Percentiles rank a stretch among this genome's conserved stretches.
phyloP scores from a whole-genome alignment of 306 rosid species.

The Styphnolobium japonicum region DNA sequence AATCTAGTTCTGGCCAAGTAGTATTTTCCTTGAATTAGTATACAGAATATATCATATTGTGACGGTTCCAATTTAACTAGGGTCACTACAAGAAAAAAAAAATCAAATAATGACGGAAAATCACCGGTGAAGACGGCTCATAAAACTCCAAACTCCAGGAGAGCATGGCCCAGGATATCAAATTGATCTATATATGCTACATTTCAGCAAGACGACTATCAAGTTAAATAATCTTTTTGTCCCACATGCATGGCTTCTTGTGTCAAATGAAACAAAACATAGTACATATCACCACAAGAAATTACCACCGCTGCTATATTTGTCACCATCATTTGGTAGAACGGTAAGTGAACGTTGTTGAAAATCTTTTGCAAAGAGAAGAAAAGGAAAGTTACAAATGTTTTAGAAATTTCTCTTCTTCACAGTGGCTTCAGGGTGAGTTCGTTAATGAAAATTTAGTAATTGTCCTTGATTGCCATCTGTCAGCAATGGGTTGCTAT shows the following conservation, averaged over 20 bases:
- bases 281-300: neutral
- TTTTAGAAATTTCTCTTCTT: neutral
- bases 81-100: too few relatives aligned
- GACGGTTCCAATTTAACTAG: too few relatives aligned
- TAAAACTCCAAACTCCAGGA: too few relatives aligned
- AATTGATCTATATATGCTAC: too few relatives aligned
- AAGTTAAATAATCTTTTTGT: neutral
- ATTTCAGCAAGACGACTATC: neutral
- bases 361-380: too few relatives aligned
- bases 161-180: too few relatives aligned
- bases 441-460: neutral
- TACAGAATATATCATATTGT: too few relatives aligned
- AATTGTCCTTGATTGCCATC: neutral
- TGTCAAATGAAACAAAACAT: neutral
- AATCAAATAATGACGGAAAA: too few relatives aligned
- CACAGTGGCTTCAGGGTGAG: neutral
- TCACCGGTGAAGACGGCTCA: too few relatives aligned
- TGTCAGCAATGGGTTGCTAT: neutral
- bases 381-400: neutral
- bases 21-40: too few relatives aligned
- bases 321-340: neutral
- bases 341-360: neutral
- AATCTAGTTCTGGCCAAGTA: too few relatives aligned
- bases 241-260: neutral
- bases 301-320: neutral